Conservation (phyloP, 192 early-diverging fungal species). For the Backusella tarrabulga region DNA sequence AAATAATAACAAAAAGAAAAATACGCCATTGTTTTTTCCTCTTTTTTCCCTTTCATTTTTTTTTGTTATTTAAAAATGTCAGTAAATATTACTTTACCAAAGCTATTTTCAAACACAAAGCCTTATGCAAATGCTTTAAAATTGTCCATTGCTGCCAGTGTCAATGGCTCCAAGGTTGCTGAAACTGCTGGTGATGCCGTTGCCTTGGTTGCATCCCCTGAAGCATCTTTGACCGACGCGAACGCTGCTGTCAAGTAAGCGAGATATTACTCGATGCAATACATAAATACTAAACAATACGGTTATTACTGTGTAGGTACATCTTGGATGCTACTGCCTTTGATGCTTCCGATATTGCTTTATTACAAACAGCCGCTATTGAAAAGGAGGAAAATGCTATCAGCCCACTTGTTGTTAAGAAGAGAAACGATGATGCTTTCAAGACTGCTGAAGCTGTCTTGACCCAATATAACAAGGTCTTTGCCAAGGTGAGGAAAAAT, state of each 20-base stretch:
- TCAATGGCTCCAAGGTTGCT: constrained; percentile 4
- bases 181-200: constrained; percentile 9
- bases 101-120: constrained; percentile 14
- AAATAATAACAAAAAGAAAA: background rate
- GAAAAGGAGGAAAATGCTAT: constrained; percentile 21
- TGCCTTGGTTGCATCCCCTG: background rate
- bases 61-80: constrained; percentile 8
- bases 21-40: background rate
- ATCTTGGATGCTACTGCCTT: constrained; percentile 14
- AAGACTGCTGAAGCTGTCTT: constrained; percentile 1
- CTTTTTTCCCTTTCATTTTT: constrained; percentile 15
- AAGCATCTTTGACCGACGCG: constrained; percentile 13
- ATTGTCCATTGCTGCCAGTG: constrained; percentile 16
- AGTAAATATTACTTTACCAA: constrained; percentile 11
- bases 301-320: constrained; percentile 1
- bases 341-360: background rate
- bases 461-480: constrained; percentile 1
- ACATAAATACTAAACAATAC: background rate
- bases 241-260: constrained; percentile 28
- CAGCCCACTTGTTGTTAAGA: constrained; percentile 21
- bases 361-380: constrained; percentile 11
- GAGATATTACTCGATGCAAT: background rate
- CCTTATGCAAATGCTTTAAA: constrained; percentile 24
- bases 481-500: constrained; percentile 13
- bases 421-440: constrained; percentile 13